Evolutionary conservation across 2,329 filamentous ascomycete species (phyloP), one percentile per base, ranked within the genome.

Genomic region (Fusarium sp.): DNA sequence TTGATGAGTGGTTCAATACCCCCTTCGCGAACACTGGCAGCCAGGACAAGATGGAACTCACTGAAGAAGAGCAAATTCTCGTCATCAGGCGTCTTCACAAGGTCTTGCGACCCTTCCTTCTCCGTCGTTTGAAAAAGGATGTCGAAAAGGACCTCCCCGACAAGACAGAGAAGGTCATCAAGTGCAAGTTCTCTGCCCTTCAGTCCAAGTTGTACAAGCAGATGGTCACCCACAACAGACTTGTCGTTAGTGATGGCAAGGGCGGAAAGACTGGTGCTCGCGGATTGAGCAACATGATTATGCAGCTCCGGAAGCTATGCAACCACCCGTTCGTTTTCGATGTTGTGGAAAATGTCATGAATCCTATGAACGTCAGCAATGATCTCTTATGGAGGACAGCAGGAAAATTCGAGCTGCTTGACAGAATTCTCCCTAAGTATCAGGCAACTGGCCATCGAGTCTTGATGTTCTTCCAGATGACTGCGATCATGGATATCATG

Each of bases 391-490:
- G 96, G 96, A 92, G 96, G 83, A 97, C 96, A 5, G 91, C 96
- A 36, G 97, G 96, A 80, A 99, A 99, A 84, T 99, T 99, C 78
- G 96, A 99, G 85, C 88, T 99, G 36, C 88, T 99, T 32, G 96
- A 99, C 82, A 90, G 96, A 58, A 88, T 99, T 70, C 83, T 99
- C 73, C 96, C 96, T 52, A 99, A 99, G 84, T 98, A 99, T 83
- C 90, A 94, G 77, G 91, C 89, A 7, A 95, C 94, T 3, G 94
- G 94, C 22, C 96, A 99, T 89, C 93, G 96, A 83, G 95, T 98
- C 34, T 88, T 99, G 82, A 98, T 99, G 93, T 99, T 99, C 89
- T 99, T 99, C 88, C 96, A 99, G 83, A 99, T 99, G 96, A 99
- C 96, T 8, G 95, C 97, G 71, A 99, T 99, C 81, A 99, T 99